Conservation (phyloP, 176 grass and related monocot genomes). For the Leersia perrieri region DNA sequence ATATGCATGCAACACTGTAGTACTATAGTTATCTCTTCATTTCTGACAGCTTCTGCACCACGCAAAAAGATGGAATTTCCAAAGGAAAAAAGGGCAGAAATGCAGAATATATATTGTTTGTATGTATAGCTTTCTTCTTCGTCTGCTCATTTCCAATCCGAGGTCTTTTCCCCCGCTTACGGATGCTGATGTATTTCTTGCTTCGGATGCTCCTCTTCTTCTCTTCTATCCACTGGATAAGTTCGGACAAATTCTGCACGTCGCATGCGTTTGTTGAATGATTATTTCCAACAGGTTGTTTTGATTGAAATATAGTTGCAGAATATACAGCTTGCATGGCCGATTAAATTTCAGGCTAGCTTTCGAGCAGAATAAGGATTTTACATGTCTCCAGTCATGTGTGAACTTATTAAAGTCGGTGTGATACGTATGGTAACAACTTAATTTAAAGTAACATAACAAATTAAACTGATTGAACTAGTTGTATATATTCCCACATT, state of each 20-base stretch:
- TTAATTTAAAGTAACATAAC: not conserved
- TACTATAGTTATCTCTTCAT: not conserved
- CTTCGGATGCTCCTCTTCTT: not conserved
- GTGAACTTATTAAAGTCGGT: not conserved
- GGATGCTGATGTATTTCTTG: not conserved
- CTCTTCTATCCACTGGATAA: not conserved
- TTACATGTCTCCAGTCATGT: not conserved
- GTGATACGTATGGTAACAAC: not conserved
- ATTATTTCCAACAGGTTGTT: too few relatives aligned
- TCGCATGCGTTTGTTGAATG: too few relatives aligned
- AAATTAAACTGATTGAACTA: not conserved
- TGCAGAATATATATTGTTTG: too few relatives aligned
- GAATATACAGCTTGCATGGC: not conserved
- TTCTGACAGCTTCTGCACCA: conserved; percentile 15
- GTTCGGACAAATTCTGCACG: not conserved
- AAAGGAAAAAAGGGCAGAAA: not conserved
- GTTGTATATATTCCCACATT: not conserved
- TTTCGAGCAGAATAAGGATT: not conserved
- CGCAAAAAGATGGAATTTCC: conserved; percentile 28
- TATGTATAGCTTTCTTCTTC: not conserved
- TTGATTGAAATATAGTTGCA: not conserved
- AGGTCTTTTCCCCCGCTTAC: conserved; percentile 26
- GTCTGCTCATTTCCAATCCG: conserved; percentile 17
- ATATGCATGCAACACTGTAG: not conserved
- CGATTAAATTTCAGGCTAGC: not conserved